Conservation (phyloP, 306 rosid genomes). For the Parietaria judaica region DNA sequence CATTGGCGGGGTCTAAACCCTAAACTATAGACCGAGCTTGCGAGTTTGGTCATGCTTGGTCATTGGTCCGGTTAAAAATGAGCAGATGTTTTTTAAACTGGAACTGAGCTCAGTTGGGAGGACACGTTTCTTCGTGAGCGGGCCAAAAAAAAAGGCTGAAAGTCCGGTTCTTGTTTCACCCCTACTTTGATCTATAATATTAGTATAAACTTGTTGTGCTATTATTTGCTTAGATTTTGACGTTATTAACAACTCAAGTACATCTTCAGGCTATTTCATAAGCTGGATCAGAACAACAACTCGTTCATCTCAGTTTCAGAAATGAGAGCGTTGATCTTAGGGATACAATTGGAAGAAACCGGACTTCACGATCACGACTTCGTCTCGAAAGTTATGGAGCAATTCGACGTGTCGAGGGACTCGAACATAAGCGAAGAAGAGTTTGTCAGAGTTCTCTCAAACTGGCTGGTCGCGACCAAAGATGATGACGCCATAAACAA, state of each 20-base stretch:
- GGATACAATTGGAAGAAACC: slow-evolving; percentile 23
- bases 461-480: slow-evolving; percentile 19
- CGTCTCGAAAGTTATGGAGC: slow-evolving; percentile 21
- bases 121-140: not conserved
- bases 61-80: too few species aligned
- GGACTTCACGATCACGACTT: slow-evolving; percentile 19
- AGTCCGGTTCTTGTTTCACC: too few species aligned
- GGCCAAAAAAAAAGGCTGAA: too few species aligned
- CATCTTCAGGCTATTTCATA: slow-evolving; percentile 30
- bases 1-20: too few species aligned
- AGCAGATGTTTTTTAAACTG: too few species aligned
- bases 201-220: too few species aligned
- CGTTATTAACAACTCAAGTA: not conserved
- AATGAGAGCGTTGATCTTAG: slow-evolving; percentile 25
- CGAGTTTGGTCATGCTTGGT: too few species aligned
- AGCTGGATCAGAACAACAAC: slow-evolving; percentile 18
- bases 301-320: slow-evolving; percentile 16
- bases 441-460: slow-evolving; percentile 26
- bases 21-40: too few species aligned
- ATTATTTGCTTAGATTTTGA: not conserved
- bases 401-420: slow-evolving; percentile 20
- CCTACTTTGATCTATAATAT: too few species aligned
- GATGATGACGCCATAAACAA: not conserved
- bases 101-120: too few species aligned
- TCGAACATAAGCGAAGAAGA: slow-evolving; percentile 20